phyloP scores from a whole-genome alignment of 345 rosid species.

The Salix udensis region DNA sequence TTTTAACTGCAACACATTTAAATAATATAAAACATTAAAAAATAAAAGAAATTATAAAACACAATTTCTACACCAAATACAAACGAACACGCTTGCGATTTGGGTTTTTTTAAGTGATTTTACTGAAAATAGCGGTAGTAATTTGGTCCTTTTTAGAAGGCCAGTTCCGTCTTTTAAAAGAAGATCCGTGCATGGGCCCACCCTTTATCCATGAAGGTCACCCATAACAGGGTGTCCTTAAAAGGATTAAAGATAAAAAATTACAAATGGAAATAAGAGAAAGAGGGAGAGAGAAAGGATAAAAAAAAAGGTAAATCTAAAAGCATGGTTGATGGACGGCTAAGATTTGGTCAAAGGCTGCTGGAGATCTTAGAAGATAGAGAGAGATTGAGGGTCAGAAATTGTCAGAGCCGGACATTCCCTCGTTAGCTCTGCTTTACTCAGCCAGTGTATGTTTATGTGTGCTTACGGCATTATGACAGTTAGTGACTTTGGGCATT shows the following conservation, averaged over 20 bases:
- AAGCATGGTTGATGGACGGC: constrained; percentile 34
- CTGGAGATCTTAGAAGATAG: constrained; percentile 16
- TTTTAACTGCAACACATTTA: no score
- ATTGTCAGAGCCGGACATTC: constrained; percentile 42
- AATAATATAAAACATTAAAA: no score
- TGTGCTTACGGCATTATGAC: background rate
- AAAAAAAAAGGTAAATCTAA: background rate
- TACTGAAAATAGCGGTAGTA: background rate
- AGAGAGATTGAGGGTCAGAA: background rate
- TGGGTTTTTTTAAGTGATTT: background rate
- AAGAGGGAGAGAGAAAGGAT: no score
- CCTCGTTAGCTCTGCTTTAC: constrained; percentile 8
- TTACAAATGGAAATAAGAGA: background rate
- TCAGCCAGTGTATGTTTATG: background rate
- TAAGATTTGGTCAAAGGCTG: constrained; percentile 57
- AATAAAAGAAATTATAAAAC: no score
- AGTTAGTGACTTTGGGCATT: background rate
- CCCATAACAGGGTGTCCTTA: background rate
- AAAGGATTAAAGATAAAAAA: background rate
- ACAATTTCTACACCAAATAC: no score
- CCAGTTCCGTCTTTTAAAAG: background rate
- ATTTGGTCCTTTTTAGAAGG: background rate
- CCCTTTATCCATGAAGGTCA: background rate
- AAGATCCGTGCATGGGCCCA: background rate
- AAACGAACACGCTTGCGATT: no score